These are phyloP conservation scores for Arabidopsis thaliana DNA, from an alignment of 345 rosid species.

Conservation along the genomic window TAIR10.1 NC_003071.7:5959001-5959500, in stretches of 20 bases:
- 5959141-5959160: slow-evolving; percentile 78
- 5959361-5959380: slow-evolving; percentile 86
- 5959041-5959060: slow-evolving; percentile 96
- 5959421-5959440: slow-evolving; percentile 97
- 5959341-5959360: slow-evolving; percentile 88
- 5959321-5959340: slow-evolving; percentile 93
- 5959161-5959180: slow-evolving; percentile 93
- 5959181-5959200: slow-evolving; percentile 17
- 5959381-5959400: slow-evolving; percentile 95
- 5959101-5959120: background rate
- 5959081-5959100: slow-evolving; percentile 34
- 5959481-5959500: slow-evolving; percentile 86
- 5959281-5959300: slow-evolving; percentile 91
- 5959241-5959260: background rate
- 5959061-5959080: slow-evolving; percentile 33
- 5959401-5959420: slow-evolving; percentile 92
- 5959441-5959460: slow-evolving; percentile 98
- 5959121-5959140: slow-evolving; percentile 20
- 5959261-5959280: slow-evolving; percentile 70
- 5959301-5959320: slow-evolving; percentile 96
- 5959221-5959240: background rate
- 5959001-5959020: slow-evolving; percentile 86
- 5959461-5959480: slow-evolving; percentile 89
- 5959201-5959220: background rate
- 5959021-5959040: slow-evolving; percentile 97